phyloP scores from a whole-genome alignment of 129 eudicot species.

The Centella asiatica region DNA sequence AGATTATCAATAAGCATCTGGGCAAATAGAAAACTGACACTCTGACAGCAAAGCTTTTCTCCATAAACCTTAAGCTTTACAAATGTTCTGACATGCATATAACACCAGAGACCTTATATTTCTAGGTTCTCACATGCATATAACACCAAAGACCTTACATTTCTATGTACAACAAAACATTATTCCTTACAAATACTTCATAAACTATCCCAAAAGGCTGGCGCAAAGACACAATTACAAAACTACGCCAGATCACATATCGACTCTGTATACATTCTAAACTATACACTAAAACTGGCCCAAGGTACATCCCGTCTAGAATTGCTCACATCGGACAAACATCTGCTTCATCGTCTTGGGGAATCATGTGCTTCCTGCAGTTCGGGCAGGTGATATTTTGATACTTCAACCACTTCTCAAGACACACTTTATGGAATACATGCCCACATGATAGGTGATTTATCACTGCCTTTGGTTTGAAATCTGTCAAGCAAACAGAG shows the following conservation, averaged over 20 bases:
- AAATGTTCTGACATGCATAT: conserved; percentile 26
- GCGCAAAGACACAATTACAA: conserved; percentile 8
- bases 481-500: conserved; percentile 77
- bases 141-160: conserved; percentile 34
- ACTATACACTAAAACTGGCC: conserved; percentile 16
- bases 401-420: conserved; percentile 72
- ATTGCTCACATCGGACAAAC: conserved; percentile 70
- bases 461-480: conserved; percentile 56
- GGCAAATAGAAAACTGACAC: too few species aligned
- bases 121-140: conserved; percentile 35
- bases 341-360: conserved; percentile 45
- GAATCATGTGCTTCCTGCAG: conserved; percentile 62
- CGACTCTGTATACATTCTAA: conserved; percentile 21
- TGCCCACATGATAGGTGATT: conserved; percentile 76
- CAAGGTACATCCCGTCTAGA: conserved; percentile 10
- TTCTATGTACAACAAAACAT: conserved; percentile 34
- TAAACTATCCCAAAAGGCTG: conserved; percentile 20
- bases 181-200: conserved; percentile 16
- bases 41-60: background rate
- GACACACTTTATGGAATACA: conserved; percentile 57
- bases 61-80: background rate
- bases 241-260: conserved; percentile 1
- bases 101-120: conserved; percentile 35
- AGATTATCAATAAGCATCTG: too few species aligned
- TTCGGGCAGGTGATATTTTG: conserved; percentile 84